These are phyloP conservation scores for Schwanniomyces pseudopolymorphus DNA, from an alignment of 805 yeast genomes.

Conservation along the genomic window DNA sequence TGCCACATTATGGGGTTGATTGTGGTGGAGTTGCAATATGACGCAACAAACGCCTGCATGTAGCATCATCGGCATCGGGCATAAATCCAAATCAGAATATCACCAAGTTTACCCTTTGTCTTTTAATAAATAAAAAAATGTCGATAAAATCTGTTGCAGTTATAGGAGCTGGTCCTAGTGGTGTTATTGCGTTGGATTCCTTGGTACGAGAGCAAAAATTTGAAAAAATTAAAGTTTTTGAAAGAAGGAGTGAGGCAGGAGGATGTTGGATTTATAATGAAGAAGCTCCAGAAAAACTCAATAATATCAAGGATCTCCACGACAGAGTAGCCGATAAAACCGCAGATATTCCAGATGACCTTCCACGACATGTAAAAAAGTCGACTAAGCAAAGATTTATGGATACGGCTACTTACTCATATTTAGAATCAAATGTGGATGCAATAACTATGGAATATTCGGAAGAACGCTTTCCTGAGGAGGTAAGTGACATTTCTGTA, in stretches of 20 bases:
- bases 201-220: conserved; percentile 34
- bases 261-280: conserved; percentile 45
- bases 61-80: too few species aligned
- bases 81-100: background rate
- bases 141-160: conserved; percentile 34
- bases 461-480: conserved; percentile 19
- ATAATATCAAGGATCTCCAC: conserved; percentile 6
- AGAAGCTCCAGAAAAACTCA: conserved; percentile 16
- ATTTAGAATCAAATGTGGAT: conserved; percentile 23
- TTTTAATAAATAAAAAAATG: background rate
- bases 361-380: conserved; percentile 18
- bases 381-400: conserved; percentile 14
- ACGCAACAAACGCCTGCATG: background rate
- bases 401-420: conserved; percentile 21
- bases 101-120: background rate
- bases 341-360: conserved; percentile 11
- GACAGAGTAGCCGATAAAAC: conserved; percentile 10
- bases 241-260: conserved; percentile 39
- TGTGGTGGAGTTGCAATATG: background rate
- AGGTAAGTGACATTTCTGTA: conserved; percentile 9
- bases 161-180: conserved; percentile 53
- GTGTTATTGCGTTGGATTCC: conserved; percentile 41
- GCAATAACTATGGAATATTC: conserved; percentile 21
- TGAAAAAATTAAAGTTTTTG: conserved; percentile 37
- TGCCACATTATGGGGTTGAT: background rate